Base-by-base conservation (phyloP, 2,329 filamentous ascomycete genomes). In the Chaetomium olivaceum region DNA sequence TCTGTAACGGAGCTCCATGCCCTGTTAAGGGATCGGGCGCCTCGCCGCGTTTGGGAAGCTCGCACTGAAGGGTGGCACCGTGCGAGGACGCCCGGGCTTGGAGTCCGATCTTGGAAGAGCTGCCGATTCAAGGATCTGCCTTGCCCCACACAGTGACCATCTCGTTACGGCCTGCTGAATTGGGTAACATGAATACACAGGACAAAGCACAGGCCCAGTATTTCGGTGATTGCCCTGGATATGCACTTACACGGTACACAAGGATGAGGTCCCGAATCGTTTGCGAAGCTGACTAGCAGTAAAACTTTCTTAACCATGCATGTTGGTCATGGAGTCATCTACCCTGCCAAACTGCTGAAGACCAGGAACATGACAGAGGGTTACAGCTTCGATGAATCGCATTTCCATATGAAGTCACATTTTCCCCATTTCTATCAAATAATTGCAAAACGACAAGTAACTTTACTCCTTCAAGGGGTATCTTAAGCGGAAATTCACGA, bases 11-110 rank as follows among this genome's bases (percentile, higher is more conserved):
- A 57, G 48, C 21, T 11, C 29, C 50, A 23, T 36, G 51, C 12
- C 21, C 48, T 67, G 61, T 61, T 67, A 61, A 55, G 46, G 61
- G 29, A 9, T 8, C 4, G 31, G 31, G 29, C 61, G 46, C 58
- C 58, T 33, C 21, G 54, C 2, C 27, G 21, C 5, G 21, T 4
- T 58, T 55, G 5, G n/a, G 25, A 31, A 5, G 56, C 6, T 31
- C n/a, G 19, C 21, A 21, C 27, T 25, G n/a, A 9, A n/a, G 39
- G 33, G 23, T 25, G 5, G n/a, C 52, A 61, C 62, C 21, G 63
- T 61, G 63, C 58, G 63, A 61, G 25, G 7, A 33, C 27, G 21
- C 23, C n/a, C 12, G 19, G 27, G 23, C 16, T 1, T 29, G 8
- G 51, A 64, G 56, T 48, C 62, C 57, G 31, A 46, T 27, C 51